Evolutionary conservation across 176 grass and related monocot species (phyloP).

Genomic region (Calamus simplicifolius): DNA sequence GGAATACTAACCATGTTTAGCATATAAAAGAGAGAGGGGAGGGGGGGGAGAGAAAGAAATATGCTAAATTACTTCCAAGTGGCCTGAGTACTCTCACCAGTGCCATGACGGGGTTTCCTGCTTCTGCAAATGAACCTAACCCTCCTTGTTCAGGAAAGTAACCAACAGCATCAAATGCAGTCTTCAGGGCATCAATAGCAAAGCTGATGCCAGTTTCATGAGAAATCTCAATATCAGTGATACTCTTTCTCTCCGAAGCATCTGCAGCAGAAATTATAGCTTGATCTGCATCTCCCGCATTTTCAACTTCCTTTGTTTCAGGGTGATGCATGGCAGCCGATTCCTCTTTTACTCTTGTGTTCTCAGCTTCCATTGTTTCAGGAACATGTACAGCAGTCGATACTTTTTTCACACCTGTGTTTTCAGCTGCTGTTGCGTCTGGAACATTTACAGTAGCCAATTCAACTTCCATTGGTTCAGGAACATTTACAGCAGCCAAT

Average conservation of each 20-base stretch:
- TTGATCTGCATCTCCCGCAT: slow-evolving; percentile 36
- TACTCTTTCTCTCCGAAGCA: slow-evolving; percentile 22
- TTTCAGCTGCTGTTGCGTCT: slow-evolving; percentile 61
- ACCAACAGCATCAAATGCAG: slow-evolving; percentile 76
- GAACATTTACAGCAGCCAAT: slow-evolving; percentile 25
- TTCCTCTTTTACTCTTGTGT: slow-evolving; percentile 26
- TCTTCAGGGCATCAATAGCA: slow-evolving; percentile 75
- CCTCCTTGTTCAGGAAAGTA: slow-evolving; percentile 52
- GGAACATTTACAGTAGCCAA: slow-evolving; percentile 25
- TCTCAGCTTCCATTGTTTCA: slow-evolving; percentile 40
- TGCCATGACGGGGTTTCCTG: slow-evolving; percentile 96
- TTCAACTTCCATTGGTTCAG: slow-evolving; percentile 66
- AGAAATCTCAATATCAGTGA: slow-evolving; percentile 39
- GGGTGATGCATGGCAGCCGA: slow-evolving; percentile 19
- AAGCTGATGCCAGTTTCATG: slow-evolving; percentile 32
- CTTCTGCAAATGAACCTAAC: slow-evolving; percentile 68
- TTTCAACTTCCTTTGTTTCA: slow-evolving; percentile 44
- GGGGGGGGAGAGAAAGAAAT: not conserved
- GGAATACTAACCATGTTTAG: not conserved
- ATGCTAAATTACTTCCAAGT: not conserved
- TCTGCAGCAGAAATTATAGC: slow-evolving; percentile 37
- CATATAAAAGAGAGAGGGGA: too few relatives aligned
- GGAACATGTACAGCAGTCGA: slow-evolving; percentile 21
- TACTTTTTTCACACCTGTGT: slow-evolving; percentile 51
- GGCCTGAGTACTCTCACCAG: slow-evolving; percentile 38